phyloP scores from a whole-genome alignment of 2,329 filamentous ascomycete species.

The Intubia oerlemansii region DNA sequence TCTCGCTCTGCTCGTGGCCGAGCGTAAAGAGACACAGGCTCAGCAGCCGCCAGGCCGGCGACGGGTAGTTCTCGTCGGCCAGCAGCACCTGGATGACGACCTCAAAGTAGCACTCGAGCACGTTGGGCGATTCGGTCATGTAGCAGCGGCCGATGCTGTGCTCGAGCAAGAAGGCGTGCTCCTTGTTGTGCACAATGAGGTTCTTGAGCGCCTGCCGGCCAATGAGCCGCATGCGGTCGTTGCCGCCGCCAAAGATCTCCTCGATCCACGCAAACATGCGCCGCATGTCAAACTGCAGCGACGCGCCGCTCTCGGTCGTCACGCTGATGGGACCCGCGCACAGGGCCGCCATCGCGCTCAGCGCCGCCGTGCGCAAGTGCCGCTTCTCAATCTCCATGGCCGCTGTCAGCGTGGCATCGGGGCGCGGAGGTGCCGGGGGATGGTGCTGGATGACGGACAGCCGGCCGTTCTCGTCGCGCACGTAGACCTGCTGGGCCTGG shows the following conservation, averaged over 20 bases:
- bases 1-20: conserved; percentile 75
- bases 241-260: conserved; percentile 78
- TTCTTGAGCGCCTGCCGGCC: conserved; percentile 77
- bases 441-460: conserved; percentile 49
- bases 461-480: conserved; percentile 70
- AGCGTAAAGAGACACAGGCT: conserved; percentile 79
- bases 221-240: conserved; percentile 79
- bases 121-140: conserved; percentile 55
- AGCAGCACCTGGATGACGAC: conserved; percentile 77
- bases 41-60: conserved; percentile 78
- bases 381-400: conserved; percentile 95
- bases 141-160: conserved; percentile 88
- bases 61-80: conserved; percentile 60
- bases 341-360: conserved; percentile 87
- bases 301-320: conserved; percentile 69
- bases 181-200: conserved; percentile 73
- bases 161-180: conserved; percentile 67
- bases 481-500: conserved; percentile 60
- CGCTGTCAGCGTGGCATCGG: conserved; percentile 48
- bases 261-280: conserved; percentile 93
- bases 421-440: conserved; percentile 37
- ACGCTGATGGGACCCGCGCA: conserved; percentile 74
- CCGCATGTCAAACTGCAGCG: conserved; percentile 76
- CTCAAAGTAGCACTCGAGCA: conserved; percentile 85
- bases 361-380: conserved; percentile 69